phyloP scores from a whole-genome alignment of 495 filamentous ascomycete species.

The Podospora australis region DNA sequence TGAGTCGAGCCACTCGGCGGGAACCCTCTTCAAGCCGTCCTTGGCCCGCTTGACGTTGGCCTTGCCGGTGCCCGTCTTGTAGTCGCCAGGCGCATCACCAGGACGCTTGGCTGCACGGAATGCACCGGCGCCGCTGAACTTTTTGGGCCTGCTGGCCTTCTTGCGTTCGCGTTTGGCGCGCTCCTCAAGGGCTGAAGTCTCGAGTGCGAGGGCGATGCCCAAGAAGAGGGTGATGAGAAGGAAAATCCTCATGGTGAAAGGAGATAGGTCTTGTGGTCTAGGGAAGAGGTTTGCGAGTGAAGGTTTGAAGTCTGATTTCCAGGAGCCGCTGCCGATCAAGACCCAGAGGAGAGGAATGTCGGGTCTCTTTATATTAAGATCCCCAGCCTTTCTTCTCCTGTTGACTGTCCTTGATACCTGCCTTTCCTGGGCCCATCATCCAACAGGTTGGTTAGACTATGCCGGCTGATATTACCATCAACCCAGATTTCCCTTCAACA shows the following conservation, averaged over 20 bases:
- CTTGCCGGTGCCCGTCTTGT: conserved; percentile 15
- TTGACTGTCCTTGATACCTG: too few relatives aligned
- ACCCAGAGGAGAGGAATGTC: neutral
- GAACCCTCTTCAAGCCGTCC: conserved; percentile 21
- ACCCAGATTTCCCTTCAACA: neutral
- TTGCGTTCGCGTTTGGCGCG: conserved; percentile 13
- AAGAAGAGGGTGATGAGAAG: conserved; percentile 24
- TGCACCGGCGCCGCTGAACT: conserved; percentile 9
- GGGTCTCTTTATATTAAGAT: conserved; percentile 14
- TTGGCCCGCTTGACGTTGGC: conserved; percentile 20
- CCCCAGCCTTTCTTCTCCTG: too few relatives aligned
- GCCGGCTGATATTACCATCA: conserved; percentile 5
- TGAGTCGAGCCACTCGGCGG: conserved; percentile 11
- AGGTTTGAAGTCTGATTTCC: neutral
- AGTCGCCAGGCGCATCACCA: conserved; percentile 15
- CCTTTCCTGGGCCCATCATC: conserved; percentile 1
- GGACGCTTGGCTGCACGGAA: conserved; percentile 13
- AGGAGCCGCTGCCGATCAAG: conserved; percentile 6
- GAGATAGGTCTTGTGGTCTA: neutral
- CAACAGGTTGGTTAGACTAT: conserved; percentile 9
- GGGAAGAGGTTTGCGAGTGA: neutral
- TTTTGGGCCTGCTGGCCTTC: conserved; percentile 7
- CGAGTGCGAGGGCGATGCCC: conserved; percentile 20
- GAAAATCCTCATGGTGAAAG: conserved; percentile 30
- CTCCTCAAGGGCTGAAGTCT: conserved; percentile 13